Conservation (phyloP, 2,329 filamentous ascomycete species). For the Escovopsis sp. region DNA sequence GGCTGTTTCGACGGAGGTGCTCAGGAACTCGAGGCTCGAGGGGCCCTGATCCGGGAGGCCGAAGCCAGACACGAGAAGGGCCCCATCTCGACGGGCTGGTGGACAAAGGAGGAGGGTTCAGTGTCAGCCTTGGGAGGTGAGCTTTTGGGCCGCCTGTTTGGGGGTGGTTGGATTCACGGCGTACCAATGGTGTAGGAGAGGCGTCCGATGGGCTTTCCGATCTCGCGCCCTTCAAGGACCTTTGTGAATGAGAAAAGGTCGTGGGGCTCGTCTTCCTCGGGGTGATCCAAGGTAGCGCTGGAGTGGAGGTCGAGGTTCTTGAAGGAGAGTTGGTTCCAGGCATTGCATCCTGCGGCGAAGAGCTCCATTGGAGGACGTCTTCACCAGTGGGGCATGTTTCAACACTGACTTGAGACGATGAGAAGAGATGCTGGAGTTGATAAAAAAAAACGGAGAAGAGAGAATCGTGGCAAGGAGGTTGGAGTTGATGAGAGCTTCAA, state of each 20-base stretch:
- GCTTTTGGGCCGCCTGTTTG: too few species aligned
- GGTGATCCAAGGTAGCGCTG: not conserved
- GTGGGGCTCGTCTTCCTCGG: constrained; percentile 21
- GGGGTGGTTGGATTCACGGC: constrained; percentile 6
- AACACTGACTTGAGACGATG: not conserved
- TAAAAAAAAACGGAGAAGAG: too few species aligned
- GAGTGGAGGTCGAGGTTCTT: not conserved
- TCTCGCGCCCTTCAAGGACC: constrained; percentile 21
- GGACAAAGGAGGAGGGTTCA: too few species aligned
- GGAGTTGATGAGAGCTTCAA: too few species aligned
- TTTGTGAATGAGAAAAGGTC: constrained; percentile 32
- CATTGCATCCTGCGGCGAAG: constrained; percentile 42
- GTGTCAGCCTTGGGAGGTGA: too few species aligned
- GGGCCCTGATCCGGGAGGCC: constrained; percentile 1
- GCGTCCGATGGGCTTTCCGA: constrained; percentile 22
- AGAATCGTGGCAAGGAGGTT: too few species aligned
- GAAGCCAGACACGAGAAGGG: constrained; percentile 10
- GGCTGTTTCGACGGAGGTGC: constrained; percentile 6
- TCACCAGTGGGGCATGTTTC: not conserved
- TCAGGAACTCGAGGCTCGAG: not conserved
- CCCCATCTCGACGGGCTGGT: constrained; percentile 10
- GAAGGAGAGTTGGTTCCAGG: constrained; percentile 40
- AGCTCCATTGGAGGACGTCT: constrained; percentile 27
- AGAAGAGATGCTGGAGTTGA: too few species aligned
- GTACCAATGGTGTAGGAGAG: constrained; percentile 34